Base-by-base conservation (phyloP, 768 basidiomycete genomes). In the Lyophyllum decastes region DNA sequence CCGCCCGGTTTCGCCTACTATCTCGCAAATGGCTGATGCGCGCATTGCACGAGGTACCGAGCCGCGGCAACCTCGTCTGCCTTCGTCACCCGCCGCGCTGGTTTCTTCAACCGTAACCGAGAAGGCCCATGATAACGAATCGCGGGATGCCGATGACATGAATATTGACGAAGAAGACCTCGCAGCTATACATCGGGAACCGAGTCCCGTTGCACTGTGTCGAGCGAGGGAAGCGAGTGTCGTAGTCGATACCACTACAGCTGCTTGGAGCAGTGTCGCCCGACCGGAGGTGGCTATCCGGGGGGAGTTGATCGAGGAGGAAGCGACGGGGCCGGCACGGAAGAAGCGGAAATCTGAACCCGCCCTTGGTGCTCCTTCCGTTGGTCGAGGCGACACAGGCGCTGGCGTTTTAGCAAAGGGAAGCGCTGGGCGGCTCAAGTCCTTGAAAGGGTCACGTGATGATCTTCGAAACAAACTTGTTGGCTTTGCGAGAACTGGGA, bases 401-500 rank as follows among this genome's bases (percentile, higher is more conserved):
- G 2, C 45, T 12, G 26, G 45, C 22, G 22, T 3, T 24, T 22
- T 24, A 60, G n/a, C 34, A 49, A 50, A 25, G 57, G 44, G 53
- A n/a, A n/a, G n/a, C n/a, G 40, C 50, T 34, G 57, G 49, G 40
- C 49, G 52, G 16, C 64, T 66, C 43, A 67, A 61, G 57, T 43
- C 24, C 17, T 45, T 34, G 14, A 51, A 30, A 7, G 11, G 17
- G 6, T 19, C 35, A 21, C 63, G 50, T n/a, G 67, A 72, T 57
- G 74, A 66, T 30, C 69, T 90, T 51, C 76, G 81, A 54, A 75
- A 71, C 50, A 78, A 70, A 50, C 64, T 92, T 55, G 77, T 72
- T 44, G 78, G 71, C 11, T 90, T 86, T 72, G 79, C 86, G 11
- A 76, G 84, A 61, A 67, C 66, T 34, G 84, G 83, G 38, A 79